phyloP scores from a whole-genome alignment of 2,329 filamentous ascomycete genomes.

The Cercospora berteroae region DNA sequence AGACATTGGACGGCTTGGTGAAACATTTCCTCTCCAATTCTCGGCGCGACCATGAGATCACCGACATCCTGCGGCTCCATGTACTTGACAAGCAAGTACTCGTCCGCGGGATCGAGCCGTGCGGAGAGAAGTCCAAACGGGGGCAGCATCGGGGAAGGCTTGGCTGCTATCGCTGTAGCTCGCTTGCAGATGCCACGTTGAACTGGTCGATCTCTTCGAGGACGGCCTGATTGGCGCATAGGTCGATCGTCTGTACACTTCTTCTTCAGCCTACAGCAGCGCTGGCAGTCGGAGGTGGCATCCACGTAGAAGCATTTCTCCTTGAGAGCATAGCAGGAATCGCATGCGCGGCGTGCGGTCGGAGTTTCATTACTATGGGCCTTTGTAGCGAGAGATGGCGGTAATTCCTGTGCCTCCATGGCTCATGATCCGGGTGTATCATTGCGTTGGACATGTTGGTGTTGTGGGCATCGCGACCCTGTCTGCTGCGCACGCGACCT shows the following conservation, averaged over 20 bases:
- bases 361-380: neutral
- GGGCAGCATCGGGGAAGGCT: neutral
- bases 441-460: neutral
- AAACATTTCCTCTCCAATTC: conserved; percentile 11
- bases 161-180: neutral
- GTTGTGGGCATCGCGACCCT: neutral
- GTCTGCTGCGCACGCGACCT: neutral
- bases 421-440: neutral
- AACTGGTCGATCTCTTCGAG: conserved; percentile 1
- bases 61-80: neutral
- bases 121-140: neutral
- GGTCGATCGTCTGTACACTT: conserved; percentile 6
- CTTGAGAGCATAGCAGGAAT: conserved; percentile 13
- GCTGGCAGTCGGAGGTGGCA: neutral
- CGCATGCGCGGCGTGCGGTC: conserved; percentile 5
- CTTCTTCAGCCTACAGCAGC: conserved; percentile 9
- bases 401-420: neutral
- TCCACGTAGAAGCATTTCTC: conserved; percentile 8
- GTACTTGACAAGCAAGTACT: conserved; percentile 2
- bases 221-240: conserved; percentile 3
- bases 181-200: neutral
- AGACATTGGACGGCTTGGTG: conserved; percentile 2
- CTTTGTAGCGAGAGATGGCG: neutral
- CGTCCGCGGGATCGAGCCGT: neutral
- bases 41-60: conserved; percentile 2